Percentiles rank a stretch among this genome's conserved stretches.
phyloP scores from a whole-genome alignment of 2,329 filamentous ascomycete species.

The Blastomyces silverae region DNA sequence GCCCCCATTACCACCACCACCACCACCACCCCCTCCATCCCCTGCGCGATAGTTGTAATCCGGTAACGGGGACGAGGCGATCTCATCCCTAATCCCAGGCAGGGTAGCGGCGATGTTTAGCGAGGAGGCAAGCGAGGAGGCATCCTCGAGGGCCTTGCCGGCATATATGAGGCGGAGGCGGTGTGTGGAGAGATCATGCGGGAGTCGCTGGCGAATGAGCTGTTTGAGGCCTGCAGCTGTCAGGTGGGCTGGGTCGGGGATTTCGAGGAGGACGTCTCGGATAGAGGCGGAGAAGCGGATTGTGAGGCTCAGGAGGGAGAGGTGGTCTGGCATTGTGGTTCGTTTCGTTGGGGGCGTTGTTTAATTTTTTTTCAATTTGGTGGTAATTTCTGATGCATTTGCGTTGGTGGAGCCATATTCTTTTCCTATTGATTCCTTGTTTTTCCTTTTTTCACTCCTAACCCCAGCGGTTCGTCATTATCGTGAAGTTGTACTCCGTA shows the following conservation, averaged over 20 bases:
- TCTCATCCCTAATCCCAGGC: conserved; percentile 28
- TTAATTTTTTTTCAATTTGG: background rate
- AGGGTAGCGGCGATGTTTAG: conserved; percentile 58
- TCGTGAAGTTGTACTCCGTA: too few relatives aligned
- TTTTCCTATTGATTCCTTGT: too few relatives aligned
- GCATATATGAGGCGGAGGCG: conserved; percentile 85
- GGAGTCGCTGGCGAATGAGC: conserved; percentile 66
- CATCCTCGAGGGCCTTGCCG: conserved; percentile 76
- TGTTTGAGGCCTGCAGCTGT: conserved; percentile 75
- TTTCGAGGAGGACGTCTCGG: conserved; percentile 73
- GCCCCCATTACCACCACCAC: conserved; percentile 7
- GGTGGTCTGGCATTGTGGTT: background rate
- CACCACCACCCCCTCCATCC: background rate
- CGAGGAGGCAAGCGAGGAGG: conserved; percentile 58
- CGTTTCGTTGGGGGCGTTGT: background rate
- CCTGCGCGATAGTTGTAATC: background rate
- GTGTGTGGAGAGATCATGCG: conserved; percentile 54
- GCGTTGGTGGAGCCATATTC: too few relatives aligned
- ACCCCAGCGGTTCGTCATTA: too few relatives aligned
- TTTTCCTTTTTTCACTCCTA: too few relatives aligned
- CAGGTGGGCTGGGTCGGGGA: conserved; percentile 60
- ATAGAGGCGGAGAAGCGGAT: conserved; percentile 85
- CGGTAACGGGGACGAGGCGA: conserved; percentile 17
- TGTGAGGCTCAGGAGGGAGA: conserved; percentile 58
- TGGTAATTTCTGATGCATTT: background rate